Conservation (phyloP, 1,139 yeast genomes). For the Meyerozyma elateridarum region DNA sequence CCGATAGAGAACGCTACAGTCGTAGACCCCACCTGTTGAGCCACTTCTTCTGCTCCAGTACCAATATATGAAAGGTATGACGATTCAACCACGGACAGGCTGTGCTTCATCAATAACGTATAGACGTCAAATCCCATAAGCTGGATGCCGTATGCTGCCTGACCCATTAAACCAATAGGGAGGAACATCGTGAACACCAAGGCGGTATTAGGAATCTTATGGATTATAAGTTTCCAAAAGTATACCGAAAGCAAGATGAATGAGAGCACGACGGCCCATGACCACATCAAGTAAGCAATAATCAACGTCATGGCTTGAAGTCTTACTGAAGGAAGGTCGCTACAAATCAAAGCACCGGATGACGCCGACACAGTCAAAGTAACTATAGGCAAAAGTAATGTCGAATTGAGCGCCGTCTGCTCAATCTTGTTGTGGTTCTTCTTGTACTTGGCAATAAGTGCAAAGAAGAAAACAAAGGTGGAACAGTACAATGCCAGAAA, state of each 20-base stretch:
- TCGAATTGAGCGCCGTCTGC: conserved; percentile 33
- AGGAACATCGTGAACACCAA: conserved; percentile 52
- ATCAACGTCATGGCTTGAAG: conserved; percentile 50
- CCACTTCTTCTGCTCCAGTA: neutral
- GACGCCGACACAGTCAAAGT: conserved; percentile 72
- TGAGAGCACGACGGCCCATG: conserved; percentile 61
- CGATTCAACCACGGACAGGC: conserved; percentile 6
- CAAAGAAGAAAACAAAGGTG: conserved; percentile 47
- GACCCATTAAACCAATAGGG: conserved; percentile 69
- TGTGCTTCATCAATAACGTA: conserved; percentile 10
- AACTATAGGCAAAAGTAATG: conserved; percentile 64
- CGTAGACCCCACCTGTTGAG: neutral
- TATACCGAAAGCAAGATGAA: conserved; percentile 50
- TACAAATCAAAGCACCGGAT: conserved; percentile 52
- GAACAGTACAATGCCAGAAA: conserved; percentile 50
- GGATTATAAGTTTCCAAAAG: conserved; percentile 51
- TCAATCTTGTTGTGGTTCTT: conserved; percentile 17
- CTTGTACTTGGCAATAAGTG: conserved; percentile 31
- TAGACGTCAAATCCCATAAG: conserved; percentile 46
- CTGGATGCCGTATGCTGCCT: conserved; percentile 68
- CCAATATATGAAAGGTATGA: conserved; percentile 5
- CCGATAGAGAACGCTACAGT: conserved; percentile 12
- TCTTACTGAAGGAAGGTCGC: conserved; percentile 33
- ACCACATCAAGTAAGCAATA: conserved; percentile 57
- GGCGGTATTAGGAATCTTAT: conserved; percentile 50